These are phyloP conservation scores for Beauveria medogensis DNA, from an alignment of 2,329 filamentous ascomycete genomes.

Conservation along the genomic window DNA sequence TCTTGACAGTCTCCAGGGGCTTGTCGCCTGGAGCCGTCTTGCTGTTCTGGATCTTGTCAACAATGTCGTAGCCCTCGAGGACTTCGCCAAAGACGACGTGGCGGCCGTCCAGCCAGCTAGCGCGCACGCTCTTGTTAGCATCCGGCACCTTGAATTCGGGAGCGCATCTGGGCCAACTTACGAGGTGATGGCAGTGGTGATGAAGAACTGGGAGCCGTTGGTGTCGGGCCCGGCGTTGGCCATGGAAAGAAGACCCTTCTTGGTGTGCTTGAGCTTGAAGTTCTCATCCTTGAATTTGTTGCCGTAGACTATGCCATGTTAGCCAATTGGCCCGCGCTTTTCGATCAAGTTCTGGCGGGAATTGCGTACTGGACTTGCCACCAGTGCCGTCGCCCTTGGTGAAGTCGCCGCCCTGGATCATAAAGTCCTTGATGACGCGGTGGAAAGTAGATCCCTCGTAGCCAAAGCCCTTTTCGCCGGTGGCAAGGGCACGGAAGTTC, in stretches of 20 bases:
- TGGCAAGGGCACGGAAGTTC: slow-evolving; percentile 74
- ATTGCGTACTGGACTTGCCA: slow-evolving; percentile 70
- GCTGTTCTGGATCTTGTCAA: slow-evolving; percentile 69
- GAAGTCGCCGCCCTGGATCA: slow-evolving; percentile 89
- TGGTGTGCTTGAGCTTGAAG: slow-evolving; percentile 91
- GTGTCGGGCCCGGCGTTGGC: slow-evolving; percentile 79
- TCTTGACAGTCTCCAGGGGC: slow-evolving; percentile 62
- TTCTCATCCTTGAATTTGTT: slow-evolving; percentile 82
- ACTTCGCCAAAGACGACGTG: slow-evolving; percentile 89
- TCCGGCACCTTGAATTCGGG: background rate
- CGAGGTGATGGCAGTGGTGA: slow-evolving; percentile 74
- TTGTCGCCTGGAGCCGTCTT: slow-evolving; percentile 60
- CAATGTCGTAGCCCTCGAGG: slow-evolving; percentile 73
- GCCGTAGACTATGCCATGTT: slow-evolving; percentile 60
- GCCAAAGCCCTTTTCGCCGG: slow-evolving; percentile 78
- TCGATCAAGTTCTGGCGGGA: background rate
- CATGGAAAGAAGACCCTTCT: slow-evolving; percentile 78
- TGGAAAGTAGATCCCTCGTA: slow-evolving; percentile 80
- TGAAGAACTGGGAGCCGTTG: slow-evolving; percentile 87
- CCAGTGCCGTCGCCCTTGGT: slow-evolving; percentile 75
- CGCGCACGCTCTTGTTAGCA: background rate
- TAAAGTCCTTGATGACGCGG: slow-evolving; percentile 84
- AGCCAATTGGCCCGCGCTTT: slow-evolving; percentile 13
- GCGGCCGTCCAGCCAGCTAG: slow-evolving; percentile 70
- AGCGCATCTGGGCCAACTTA: slow-evolving; percentile 31